Evolutionary conservation across 108 stramenopile genomes (phyloP).

Genomic region (Stephanodiscus minutulus): DNA sequence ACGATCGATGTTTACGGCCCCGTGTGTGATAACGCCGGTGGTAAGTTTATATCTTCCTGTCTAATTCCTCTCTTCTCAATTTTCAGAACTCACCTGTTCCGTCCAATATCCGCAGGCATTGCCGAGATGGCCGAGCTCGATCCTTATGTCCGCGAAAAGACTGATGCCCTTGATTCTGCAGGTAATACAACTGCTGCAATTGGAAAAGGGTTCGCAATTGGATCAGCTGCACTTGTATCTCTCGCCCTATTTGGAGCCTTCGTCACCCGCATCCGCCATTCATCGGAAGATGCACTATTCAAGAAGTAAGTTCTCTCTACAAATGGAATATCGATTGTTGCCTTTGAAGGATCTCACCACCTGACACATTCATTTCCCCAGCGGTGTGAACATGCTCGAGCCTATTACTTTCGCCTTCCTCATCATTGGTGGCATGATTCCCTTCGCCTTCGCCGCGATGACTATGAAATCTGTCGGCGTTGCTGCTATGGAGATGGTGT

Average conservation of each 20-base stretch:
- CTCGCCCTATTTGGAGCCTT: conserved; percentile 97
- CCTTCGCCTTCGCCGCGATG: conserved; percentile 98
- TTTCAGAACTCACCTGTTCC: background rate
- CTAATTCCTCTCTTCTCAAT: background rate
- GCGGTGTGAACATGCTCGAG: conserved; percentile 91
- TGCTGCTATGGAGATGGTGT: conserved; percentile 98
- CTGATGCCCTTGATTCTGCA: conserved; percentile 98
- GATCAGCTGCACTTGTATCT: conserved; percentile 98
- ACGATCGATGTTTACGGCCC: conserved; percentile 99
- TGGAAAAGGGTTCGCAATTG: conserved; percentile 99
- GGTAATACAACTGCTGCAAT: conserved; percentile 99
- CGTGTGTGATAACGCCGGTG: conserved; percentile 99
- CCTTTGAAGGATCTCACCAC: background rate
- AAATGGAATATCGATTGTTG: background rate
- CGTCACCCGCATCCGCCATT: conserved; percentile 90
- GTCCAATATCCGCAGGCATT: conserved; percentile 67
- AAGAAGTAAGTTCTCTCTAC: conserved; percentile 9
- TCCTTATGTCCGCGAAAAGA: conserved; percentile 94
- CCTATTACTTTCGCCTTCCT: conserved; percentile 96
- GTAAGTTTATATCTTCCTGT: conserved; percentile 44
- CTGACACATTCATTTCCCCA: background rate
- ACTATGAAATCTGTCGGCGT: conserved; percentile 98
- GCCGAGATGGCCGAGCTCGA: conserved; percentile 99
- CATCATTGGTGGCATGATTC: conserved; percentile 97
- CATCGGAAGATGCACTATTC: conserved; percentile 66